Conservation (phyloP, 345 rosid species). For the Salix koriyanagi region DNA sequence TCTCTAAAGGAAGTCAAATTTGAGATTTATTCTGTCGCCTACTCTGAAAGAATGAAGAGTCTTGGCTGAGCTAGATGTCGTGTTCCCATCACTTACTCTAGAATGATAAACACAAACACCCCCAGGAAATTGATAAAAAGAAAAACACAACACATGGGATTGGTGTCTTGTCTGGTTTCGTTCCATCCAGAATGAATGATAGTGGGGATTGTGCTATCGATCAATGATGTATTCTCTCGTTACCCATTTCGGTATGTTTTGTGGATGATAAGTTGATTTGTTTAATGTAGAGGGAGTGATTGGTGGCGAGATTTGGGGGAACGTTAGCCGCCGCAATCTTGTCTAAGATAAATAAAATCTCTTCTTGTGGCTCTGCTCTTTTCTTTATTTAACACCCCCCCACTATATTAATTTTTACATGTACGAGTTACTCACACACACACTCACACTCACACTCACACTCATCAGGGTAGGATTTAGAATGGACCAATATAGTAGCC, state of each 20-base stretch:
- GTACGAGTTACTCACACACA: too few relatives aligned
- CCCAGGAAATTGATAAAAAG: background rate
- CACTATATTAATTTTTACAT: background rate
- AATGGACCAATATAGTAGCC: background rate
- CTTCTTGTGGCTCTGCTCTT: background rate
- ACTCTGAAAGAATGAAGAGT: background rate
- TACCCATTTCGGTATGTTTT: background rate
- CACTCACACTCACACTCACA: background rate
- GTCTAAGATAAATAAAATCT: background rate
- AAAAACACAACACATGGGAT: background rate
- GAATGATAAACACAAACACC: background rate
- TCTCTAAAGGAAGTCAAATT: background rate
- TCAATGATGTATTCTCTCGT: background rate
- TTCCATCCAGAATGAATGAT: background rate
- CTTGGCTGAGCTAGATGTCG: background rate
- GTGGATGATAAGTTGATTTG: background rate
- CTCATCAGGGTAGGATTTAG: too few relatives aligned
- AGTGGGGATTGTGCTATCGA: too few relatives aligned
- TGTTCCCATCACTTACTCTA: background rate
- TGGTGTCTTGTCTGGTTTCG: slow-evolving; percentile 16
- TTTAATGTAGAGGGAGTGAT: slow-evolving; percentile 36
- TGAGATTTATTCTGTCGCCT: background rate
- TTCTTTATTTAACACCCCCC: too few relatives aligned
- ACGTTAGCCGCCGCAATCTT: slow-evolving; percentile 40
- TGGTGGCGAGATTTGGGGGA: slow-evolving; percentile 55